These are phyloP conservation scores for Gloeopeniophorella convolvens DNA, from an alignment of 768 basidiomycete genomes.

Conservation along the genomic window DNA sequence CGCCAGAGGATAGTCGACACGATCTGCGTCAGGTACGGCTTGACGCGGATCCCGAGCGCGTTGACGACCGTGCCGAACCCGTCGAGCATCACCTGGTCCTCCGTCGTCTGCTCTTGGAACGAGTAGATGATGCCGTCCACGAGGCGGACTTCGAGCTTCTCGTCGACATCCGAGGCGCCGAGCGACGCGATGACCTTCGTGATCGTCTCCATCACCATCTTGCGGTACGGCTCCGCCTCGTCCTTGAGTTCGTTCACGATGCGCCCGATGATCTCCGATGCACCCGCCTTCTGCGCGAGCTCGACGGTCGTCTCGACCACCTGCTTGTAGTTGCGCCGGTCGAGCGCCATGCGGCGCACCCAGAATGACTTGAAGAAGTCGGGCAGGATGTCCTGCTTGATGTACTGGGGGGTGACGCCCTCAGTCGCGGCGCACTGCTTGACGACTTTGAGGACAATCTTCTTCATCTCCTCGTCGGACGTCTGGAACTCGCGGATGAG, in stretches of 20 bases:
- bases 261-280: conserved; percentile 89
- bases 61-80: conserved; percentile 98
- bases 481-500: conserved; percentile 98
- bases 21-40: conserved; percentile 97
- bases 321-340: conserved; percentile 92
- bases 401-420: conserved; percentile 92
- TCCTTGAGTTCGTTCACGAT: conserved; percentile 88
- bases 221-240: conserved; percentile 85
- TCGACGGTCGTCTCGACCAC: conserved; percentile 99
- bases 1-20: conserved; percentile 99
- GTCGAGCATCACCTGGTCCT: conserved; percentile 98
- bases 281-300: conserved; percentile 94
- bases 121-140: conserved; percentile 99
- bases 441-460: conserved; percentile 98
- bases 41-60: conserved; percentile 90
- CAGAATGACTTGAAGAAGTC: conserved; percentile 99
- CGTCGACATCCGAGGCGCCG: conserved; percentile 97
- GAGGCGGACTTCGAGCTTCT: conserved; percentile 86
- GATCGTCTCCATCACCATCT: conserved; percentile 99
- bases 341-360: conserved; percentile 97
- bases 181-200: conserved; percentile 91
- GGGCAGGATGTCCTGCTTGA: conserved; percentile 95
- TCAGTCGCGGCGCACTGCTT: conserved; percentile 99
- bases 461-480: conserved; percentile 99
- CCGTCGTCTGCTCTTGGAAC: conserved; percentile 99